phyloP scores from a whole-genome alignment of 1,139 yeast genomes.

The Taphrina confusa region DNA sequence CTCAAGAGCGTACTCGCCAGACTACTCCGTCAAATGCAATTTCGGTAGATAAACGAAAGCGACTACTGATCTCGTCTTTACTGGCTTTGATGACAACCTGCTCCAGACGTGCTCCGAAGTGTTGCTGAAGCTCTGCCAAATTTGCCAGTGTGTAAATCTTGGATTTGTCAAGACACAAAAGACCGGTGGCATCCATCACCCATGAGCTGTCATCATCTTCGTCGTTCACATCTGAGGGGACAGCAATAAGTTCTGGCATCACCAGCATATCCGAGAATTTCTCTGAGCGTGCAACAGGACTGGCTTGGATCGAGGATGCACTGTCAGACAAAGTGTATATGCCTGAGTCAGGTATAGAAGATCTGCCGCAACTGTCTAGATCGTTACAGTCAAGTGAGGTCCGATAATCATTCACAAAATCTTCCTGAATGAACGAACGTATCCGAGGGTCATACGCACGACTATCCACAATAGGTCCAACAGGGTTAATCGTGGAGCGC shows the following conservation, averaged over 20 bases:
- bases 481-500: too few species aligned
- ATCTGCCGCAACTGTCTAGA: not conserved
- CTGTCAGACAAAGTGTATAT: not conserved
- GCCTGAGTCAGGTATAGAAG: conserved; percentile 3
- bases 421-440: not conserved
- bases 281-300: not conserved
- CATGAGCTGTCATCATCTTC: not conserved
- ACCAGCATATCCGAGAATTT: not conserved
- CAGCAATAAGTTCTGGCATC: not conserved
- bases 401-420: not conserved
- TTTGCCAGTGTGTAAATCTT: conserved; percentile 3
- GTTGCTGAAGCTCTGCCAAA: conserved; percentile 10
- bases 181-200: not conserved
- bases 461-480: not conserved
- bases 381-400: not conserved
- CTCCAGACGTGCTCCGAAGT: conserved; percentile 6
- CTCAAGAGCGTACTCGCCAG: conserved; percentile 1
- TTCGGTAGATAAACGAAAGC: not conserved
- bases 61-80: not conserved
- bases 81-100: conserved; percentile 7
- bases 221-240: not conserved
- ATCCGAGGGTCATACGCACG: not conserved
- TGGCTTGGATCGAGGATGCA: conserved; percentile 1
- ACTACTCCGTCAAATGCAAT: conserved; percentile 3
- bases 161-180: conserved; percentile 14